These are phyloP conservation scores for Neurospora sp. DNA, from an alignment of 495 filamentous ascomycete genomes.

Conservation along the genomic window DNA sequence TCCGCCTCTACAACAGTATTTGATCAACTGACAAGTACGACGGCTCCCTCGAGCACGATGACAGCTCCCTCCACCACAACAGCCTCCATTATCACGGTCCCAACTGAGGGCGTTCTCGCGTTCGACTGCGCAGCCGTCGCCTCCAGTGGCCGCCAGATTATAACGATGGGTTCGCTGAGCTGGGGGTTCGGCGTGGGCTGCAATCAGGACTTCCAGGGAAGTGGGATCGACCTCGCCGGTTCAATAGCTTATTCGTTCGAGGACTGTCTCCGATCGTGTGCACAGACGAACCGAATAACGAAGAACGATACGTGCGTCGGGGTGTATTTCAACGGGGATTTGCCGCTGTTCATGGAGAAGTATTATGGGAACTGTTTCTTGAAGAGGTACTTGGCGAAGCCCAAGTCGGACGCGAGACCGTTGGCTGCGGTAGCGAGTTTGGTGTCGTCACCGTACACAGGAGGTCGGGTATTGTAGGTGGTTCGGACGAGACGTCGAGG, in stretches of 20 bases:
- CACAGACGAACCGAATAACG: conserved; percentile 5
- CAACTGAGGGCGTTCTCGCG: conserved; percentile 4
- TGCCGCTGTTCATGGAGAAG: not conserved
- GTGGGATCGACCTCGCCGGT: conserved; percentile 2
- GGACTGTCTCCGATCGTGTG: conserved; percentile 9
- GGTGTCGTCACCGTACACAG: not conserved
- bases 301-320: conserved; percentile 11
- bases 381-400: not conserved
- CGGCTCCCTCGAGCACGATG: not conserved
- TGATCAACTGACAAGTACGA: not conserved
- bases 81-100: not conserved
- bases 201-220: not conserved
- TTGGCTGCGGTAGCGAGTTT: not conserved
- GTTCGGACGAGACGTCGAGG: not conserved
- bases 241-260: conserved; percentile 8
- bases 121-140: conserved; percentile 6
- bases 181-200: conserved; percentile 9
- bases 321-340: conserved; percentile 4
- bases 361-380: not conserved
- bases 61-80: not conserved
- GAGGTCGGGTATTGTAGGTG: not conserved
- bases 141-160: not conserved
- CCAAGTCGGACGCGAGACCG: not conserved
- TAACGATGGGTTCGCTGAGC: conserved; percentile 1
- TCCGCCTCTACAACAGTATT: not conserved